These are phyloP conservation scores for Vitis cinerea DNA, from an alignment of 164 flowering plant species.

Conservation along the genomic window DNA sequence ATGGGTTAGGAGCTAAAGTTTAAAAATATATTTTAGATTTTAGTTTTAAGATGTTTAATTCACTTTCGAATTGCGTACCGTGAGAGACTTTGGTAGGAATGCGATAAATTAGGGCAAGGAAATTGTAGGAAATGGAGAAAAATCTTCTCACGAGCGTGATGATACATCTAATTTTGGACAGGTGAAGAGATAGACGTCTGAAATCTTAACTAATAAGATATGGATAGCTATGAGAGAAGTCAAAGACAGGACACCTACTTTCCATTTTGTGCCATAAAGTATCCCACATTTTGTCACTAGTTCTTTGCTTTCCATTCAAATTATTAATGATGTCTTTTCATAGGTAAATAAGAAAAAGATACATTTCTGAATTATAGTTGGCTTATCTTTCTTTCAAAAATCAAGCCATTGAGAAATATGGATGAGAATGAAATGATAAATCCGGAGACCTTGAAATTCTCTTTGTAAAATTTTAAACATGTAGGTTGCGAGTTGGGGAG, in stretches of 20 bases:
- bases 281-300: background rate
- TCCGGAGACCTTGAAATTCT: too few species aligned
- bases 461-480: background rate
- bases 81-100: too few species aligned
- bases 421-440: too few species aligned
- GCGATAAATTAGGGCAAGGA: background rate
- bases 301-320: background rate
- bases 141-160: background rate
- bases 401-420: too few species aligned
- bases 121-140: background rate
- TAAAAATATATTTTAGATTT: background rate
- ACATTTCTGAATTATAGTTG: too few species aligned
- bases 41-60: background rate
- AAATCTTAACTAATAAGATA: background rate
- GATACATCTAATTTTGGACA: too few species aligned
- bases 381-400: background rate
- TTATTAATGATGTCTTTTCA: background rate
- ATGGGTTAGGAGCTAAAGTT: too few species aligned
- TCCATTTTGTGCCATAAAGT: background rate
- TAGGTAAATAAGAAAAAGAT: too few species aligned
- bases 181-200: background rate
- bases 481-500: conserved; percentile 66
- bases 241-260: background rate
- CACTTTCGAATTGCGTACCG: background rate
- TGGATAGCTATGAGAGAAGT: background rate